Base-by-base conservation (phyloP, 2,329 filamentous ascomycete species). In the Fusarium domesticum region DNA sequence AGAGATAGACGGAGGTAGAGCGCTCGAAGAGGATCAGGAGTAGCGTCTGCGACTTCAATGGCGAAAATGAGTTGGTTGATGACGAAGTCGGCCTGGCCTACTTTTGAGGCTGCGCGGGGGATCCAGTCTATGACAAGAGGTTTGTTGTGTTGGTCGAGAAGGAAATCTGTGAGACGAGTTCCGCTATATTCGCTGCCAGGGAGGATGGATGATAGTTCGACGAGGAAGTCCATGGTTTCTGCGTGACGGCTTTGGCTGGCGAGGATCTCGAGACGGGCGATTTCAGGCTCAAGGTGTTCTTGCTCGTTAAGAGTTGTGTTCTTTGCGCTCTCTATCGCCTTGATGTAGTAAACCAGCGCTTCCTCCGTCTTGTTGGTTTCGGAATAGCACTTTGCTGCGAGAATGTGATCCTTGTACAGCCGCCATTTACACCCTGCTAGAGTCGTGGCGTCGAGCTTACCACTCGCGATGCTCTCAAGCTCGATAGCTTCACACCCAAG, bases 381-480 rank as follows among this genome's bases (percentile, higher is more conserved):
- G 17, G 63, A 63, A 47, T 66, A 65, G 46, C 67, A 70, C 14
- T 59, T 56, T 1, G 68, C 70, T 8, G 70, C 63, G 16, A 70
- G 56, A 8, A 64, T 59, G 20, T 70, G 66, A 16, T 70, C 67
- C 38, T 69, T 68, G 51, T 72, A 72, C 1, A 72, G 51, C 2
- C 70, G 61, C 69, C 68, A 71, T 42, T 58, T 65, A 36, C 59
- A 62, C 23, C 59, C 61, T 16, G 52, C 57, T 3, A 62, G 47
- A 2, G 61, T 55, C 2, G 53, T 40, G 0, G 46, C 56, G 1
- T 61, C 54, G 4, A 63, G 57, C 4, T 53, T 50, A 0, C 61
- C 58, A 2, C 61, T 51, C 0, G 47, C 51, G 3, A 68, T 55
- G 14, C 54, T 60, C 7, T 61, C 57, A 28, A 64, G 52, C 17